These are phyloP conservation scores for Asterionellopsis glacialis DNA, from an alignment of 108 stramenopile genomes.

Conservation along the genomic window DNA sequence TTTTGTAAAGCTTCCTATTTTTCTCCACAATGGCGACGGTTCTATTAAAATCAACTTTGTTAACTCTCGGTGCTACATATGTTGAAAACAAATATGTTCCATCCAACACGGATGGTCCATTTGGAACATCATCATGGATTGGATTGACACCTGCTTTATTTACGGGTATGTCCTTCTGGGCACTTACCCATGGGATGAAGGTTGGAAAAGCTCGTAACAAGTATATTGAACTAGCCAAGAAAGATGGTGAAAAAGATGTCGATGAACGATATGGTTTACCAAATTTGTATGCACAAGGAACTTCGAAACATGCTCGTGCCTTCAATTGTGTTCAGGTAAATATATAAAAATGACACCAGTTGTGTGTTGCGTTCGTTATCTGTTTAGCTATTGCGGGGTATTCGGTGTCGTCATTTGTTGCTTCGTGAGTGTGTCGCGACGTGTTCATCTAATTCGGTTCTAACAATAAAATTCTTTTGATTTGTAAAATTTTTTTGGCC, in stretches of 20 bases:
- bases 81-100: background rate
- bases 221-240: constrained; percentile 45
- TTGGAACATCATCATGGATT: background rate
- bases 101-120: constrained; percentile 4
- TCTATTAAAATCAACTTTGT: too few relatives aligned
- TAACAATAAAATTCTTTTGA: too few relatives aligned
- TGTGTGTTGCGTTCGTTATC: too few relatives aligned
- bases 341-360: too few relatives aligned
- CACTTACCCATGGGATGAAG: constrained; percentile 34
- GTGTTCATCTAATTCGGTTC: too few relatives aligned
- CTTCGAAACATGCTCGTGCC: constrained; percentile 25
- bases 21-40: too few relatives aligned
- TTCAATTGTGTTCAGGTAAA: constrained; percentile 37
- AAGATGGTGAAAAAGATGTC: constrained; percentile 56
- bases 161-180: constrained; percentile 42
- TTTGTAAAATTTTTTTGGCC: too few relatives aligned
- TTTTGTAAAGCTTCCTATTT: too few relatives aligned
- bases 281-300: constrained; percentile 47
- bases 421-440: too few relatives aligned
- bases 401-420: too few relatives aligned
- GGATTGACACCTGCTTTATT: constrained; percentile 38
- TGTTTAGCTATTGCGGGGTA: too few relatives aligned
- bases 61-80: background rate
- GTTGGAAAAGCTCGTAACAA: constrained; percentile 48
- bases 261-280: constrained; percentile 45